Percentiles rank a stretch among this genome's conserved stretches.
Evolutionary conservation across 2,329 filamentous ascomycete species (phyloP).

Genomic region (Epichloe bromicola): DNA sequence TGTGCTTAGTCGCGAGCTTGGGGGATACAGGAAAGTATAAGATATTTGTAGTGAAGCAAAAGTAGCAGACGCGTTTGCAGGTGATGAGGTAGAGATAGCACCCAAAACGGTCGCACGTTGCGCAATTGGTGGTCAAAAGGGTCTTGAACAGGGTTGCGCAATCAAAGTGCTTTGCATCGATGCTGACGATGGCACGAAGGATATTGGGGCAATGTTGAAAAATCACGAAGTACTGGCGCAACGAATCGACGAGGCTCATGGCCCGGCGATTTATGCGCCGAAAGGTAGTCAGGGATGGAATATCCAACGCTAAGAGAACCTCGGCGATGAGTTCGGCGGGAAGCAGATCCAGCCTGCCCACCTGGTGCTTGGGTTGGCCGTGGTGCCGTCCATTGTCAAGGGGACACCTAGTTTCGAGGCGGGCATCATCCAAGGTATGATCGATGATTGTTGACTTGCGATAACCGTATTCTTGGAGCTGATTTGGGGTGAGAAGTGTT

Average conservation of each 20-base stretch:
- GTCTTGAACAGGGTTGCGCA: slow-evolving; percentile 20
- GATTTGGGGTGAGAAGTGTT: background rate
- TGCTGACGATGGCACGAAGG: slow-evolving; percentile 21
- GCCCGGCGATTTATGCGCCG: slow-evolving; percentile 22
- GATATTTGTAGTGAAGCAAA: slow-evolving; percentile 19
- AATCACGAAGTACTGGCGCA: slow-evolving; percentile 22
- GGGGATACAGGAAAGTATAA: slow-evolving; percentile 18
- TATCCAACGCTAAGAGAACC: slow-evolving; percentile 17
- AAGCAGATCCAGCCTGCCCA: slow-evolving; percentile 17
- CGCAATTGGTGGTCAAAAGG: slow-evolving; percentile 20
- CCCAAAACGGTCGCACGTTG: slow-evolving; percentile 24
- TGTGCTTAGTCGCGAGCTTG: slow-evolving; percentile 1
- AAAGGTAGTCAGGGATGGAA: slow-evolving; percentile 22
- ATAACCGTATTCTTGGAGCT: background rate
- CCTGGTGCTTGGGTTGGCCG: slow-evolving; percentile 3
- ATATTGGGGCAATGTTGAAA: slow-evolving; percentile 17
- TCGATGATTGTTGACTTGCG: background rate
- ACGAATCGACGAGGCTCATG: slow-evolving; percentile 22
- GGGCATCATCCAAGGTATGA: slow-evolving; percentile 8
- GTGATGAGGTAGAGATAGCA: slow-evolving; percentile 25
- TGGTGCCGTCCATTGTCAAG: slow-evolving; percentile 15
- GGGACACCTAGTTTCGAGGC: slow-evolving; percentile 10
- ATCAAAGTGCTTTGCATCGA: slow-evolving; percentile 17
- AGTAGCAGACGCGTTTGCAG: slow-evolving; percentile 26
- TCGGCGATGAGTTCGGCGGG: slow-evolving; percentile 18